Evolutionary conservation across 2,329 filamentous ascomycete genomes (phyloP).

Genomic region (Alternaria sp.): DNA sequence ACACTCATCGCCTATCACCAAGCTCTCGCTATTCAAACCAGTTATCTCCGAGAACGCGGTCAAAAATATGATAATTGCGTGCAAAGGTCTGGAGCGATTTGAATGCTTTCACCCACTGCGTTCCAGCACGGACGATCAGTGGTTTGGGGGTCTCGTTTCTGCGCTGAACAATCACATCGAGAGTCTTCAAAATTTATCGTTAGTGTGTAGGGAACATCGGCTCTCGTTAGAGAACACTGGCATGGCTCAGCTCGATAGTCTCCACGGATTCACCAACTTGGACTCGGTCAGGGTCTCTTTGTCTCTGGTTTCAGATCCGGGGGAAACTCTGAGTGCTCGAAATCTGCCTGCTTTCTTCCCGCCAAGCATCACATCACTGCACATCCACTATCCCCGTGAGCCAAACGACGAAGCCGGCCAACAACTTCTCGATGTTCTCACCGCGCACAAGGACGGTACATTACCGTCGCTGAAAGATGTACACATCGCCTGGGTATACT

Average conservation of each 20-base stretch:
- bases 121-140: neutral
- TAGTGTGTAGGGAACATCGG: neutral
- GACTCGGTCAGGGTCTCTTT: neutral
- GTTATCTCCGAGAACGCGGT: fast-evolving
- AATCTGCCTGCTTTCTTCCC: neutral
- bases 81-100: neutral
- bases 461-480: neutral
- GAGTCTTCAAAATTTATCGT: neutral
- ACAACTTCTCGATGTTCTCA: neutral
- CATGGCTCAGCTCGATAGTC: neutral
- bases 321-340: neutral
- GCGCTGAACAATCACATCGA: neutral
- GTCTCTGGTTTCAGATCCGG: neutral
- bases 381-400: neutral
- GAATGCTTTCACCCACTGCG: neutral
- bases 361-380: neutral
- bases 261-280: neutral
- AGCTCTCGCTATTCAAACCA: neutral
- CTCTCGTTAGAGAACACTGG: neutral
- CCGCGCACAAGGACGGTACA: neutral
- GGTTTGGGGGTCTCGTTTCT: neutral
- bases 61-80: fast-evolving
- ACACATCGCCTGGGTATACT: neutral
- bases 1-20: neutral
- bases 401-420: neutral